Conservation (phyloP, 495 filamentous ascomycete species). For the Schizothecium vesticola region DNA sequence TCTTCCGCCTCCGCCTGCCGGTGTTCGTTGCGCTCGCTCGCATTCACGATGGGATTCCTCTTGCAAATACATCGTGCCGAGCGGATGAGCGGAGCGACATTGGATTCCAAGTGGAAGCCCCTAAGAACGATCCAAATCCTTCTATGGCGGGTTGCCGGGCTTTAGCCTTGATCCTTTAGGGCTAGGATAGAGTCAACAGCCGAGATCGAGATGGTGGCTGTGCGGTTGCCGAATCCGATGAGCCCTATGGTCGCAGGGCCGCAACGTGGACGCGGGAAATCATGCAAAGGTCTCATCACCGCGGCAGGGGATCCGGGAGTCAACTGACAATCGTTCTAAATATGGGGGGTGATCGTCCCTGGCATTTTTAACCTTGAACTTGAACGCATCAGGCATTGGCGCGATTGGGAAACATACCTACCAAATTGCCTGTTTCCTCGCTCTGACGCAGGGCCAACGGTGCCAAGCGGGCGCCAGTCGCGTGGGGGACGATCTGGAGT, state of each 20-base stretch:
- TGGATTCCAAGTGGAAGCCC: background rate
- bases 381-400: background rate
- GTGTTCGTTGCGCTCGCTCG: background rate
- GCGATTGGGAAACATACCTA: background rate
- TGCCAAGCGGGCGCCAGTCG: background rate
- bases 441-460: background rate
- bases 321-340: background rate
- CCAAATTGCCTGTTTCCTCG: background rate
- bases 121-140: background rate
- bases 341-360: background rate
- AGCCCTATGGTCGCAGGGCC: background rate
- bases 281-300: background rate
- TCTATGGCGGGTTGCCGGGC: background rate
- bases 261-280: background rate
- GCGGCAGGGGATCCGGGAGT: background rate
- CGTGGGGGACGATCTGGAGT: background rate
- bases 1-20: background rate
- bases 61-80: background rate
- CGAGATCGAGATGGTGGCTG: background rate
- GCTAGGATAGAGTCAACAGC: background rate
- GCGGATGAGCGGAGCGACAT: background rate
- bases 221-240: background rate
- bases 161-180: background rate
- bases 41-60: background rate
- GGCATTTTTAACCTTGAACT: background rate